Evolutionary conservation across 371 early-diverging fungal genomes (phyloP), one percentile per base, ranked within the genome.

Genomic region (Capillidium rhysosporum): DNA sequence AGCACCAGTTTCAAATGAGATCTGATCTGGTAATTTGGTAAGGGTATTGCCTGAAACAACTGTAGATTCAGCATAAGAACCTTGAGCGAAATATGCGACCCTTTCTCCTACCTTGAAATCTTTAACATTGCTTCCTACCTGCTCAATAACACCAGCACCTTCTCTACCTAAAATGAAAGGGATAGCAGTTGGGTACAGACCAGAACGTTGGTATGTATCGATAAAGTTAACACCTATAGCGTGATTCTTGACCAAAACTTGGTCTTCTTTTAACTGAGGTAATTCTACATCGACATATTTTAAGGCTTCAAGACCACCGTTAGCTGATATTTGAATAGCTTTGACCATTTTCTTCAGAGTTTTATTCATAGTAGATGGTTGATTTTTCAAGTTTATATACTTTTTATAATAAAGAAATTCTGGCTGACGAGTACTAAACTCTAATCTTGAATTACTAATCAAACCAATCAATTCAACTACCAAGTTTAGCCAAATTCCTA

Each of bases 201-300:
- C 96, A 10, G 73, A 65, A 54, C 96, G 81, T 56, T 84, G 89
- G 63, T 92, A 92, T 0, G 86, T 93, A 62, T 95, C 96, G 55
- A 95, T 91, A 49, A 73, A 91, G 68, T 93, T 95, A 54, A 95
- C 74, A 9, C 94, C 96, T 10, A 77, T 70, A 49, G 67, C 75
- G 7, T 70, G 71, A 65, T 91, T 92, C 59, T 79, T 76, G 56
- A 94, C 77, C 18, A 92, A 66, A 12, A 92, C 62, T 24, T 77
- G 66, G 40, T 75, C 73, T 0, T 75, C 67, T 44, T 67, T 59
- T 1, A 79, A 77, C 9, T 56, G 56, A 3, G 72, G 71, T 54
- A 59, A 58, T 40, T 72, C 70, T 4, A 75, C 57, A 20, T 73
- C 65, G 34, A 65, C 67, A 56, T 73, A 71, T 25, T 72, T 61